Conservation (phyloP, 345 rosid genomes). For the Combretum micranthum region DNA sequence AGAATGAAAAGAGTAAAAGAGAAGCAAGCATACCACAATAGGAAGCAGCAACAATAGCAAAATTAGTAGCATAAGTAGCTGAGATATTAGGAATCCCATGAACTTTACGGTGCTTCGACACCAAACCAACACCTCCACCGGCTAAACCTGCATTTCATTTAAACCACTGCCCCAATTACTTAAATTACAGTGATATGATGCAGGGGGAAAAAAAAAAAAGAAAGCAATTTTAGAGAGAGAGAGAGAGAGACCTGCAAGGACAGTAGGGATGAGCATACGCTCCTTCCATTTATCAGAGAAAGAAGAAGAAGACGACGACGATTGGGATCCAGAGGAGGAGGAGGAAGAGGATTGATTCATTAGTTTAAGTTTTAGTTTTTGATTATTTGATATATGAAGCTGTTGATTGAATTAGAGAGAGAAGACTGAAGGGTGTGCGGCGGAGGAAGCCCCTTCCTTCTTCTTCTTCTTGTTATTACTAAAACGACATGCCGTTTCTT, state of each 20-base stretch:
- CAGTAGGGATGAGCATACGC: constrained; percentile 46
- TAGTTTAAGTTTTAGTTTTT: too few relatives aligned
- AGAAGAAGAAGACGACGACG: constrained; percentile 20
- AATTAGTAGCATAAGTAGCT: constrained; percentile 56
- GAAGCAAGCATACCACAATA: constrained; percentile 57
- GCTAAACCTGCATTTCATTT: constrained; percentile 34
- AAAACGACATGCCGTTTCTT: too few relatives aligned
- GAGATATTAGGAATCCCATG: constrained; percentile 59
- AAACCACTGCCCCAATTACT: background rate
- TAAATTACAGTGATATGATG: background rate
- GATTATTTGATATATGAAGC: too few relatives aligned
- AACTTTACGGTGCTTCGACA: constrained; percentile 52
- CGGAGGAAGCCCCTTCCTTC: too few relatives aligned
- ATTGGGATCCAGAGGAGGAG: too few relatives aligned
- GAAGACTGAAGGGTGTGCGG: too few relatives aligned
- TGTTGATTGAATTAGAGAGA: too few relatives aligned
- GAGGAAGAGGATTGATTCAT: too few relatives aligned
- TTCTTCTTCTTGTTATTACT: too few relatives aligned
- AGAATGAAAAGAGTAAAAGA: background rate
- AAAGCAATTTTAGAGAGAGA: background rate
- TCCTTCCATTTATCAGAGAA: constrained; percentile 45
- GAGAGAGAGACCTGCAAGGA: constrained; percentile 51
- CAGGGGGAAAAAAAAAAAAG: background rate
- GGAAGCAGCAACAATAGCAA: constrained; percentile 63
- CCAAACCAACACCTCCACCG: constrained; percentile 67